A percentile compares a stretch with the other conserved stretches of the same genome.
Evolutionary conservation across 192 early-diverging fungal species (phyloP).

Genomic region (Rhizophagus sp.): DNA sequence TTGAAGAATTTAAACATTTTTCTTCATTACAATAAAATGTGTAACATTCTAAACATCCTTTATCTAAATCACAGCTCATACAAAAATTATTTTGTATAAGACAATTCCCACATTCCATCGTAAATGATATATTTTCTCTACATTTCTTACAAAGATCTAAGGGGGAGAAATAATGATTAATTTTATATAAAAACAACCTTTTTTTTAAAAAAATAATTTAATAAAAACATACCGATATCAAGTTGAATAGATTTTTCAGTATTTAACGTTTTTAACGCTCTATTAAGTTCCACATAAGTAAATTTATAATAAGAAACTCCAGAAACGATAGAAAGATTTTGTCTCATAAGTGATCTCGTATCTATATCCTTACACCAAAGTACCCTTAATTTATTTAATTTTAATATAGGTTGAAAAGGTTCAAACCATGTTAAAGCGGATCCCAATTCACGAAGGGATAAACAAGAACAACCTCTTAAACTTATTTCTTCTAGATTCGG

Average conservation of each 20-base stretch:
- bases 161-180: background rate
- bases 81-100: background rate
- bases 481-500: conserved; percentile 14
- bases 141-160: background rate
- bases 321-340: background rate
- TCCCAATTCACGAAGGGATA: background rate
- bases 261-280: background rate
- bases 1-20: no score
- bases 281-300: background rate
- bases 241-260: background rate
- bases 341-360: background rate
- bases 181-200: no score
- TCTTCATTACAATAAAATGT: conserved; percentile 3
- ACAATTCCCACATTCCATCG: background rate
- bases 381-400: conserved; percentile 12
- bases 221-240: background rate
- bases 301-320: background rate
- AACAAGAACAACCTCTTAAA: conserved; percentile 6
- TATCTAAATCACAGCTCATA: conserved; percentile 1
- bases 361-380: conserved; percentile 11
- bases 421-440: conserved; percentile 1
- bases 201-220: background rate
- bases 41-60: conserved; percentile 2
- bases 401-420: background rate
- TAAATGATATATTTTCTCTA: background rate